phyloP scores from a whole-genome alignment of 805 yeast species.

The Yarrowia hollandica region DNA sequence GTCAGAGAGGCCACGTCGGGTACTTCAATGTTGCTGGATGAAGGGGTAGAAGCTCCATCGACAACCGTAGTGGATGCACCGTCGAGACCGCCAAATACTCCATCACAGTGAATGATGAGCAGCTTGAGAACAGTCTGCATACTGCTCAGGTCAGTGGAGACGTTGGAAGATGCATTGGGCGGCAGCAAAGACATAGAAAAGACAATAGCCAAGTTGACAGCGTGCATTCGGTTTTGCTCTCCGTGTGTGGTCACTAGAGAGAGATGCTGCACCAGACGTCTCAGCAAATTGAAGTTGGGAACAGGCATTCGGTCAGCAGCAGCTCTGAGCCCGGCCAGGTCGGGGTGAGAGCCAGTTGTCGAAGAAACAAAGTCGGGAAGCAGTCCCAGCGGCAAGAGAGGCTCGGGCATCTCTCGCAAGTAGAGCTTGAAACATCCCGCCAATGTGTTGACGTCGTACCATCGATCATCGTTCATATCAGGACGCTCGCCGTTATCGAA shows the following conservation, averaged over 20 bases:
- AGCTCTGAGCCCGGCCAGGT: slow-evolving; percentile 31
- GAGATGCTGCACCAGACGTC: slow-evolving; percentile 68
- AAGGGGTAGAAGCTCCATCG: neutral
- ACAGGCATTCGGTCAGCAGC: slow-evolving; percentile 53
- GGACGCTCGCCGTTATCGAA: slow-evolving; percentile 53
- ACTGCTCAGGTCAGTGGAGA: slow-evolving; percentile 54
- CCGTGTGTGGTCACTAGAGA: slow-evolving; percentile 65
- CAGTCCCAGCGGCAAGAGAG: slow-evolving; percentile 67
- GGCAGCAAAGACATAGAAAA: slow-evolving; percentile 65
- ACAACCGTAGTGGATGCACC: neutral
- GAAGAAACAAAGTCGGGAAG: slow-evolving; percentile 54
- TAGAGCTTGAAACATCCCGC: slow-evolving; percentile 86
- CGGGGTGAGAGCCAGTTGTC: slow-evolving; percentile 33
- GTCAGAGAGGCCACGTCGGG: slow-evolving; percentile 8
- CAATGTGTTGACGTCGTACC: slow-evolving; percentile 80
- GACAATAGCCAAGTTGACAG: slow-evolving; percentile 87
- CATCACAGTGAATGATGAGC: slow-evolving; percentile 45
- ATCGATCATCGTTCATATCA: slow-evolving; percentile 53
- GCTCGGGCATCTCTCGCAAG: slow-evolving; percentile 83
- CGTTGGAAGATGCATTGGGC: slow-evolving; percentile 36
- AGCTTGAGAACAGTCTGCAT: slow-evolving; percentile 54
- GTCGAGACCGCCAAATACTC: slow-evolving; percentile 35
- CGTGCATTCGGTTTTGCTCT: slow-evolving; percentile 77
- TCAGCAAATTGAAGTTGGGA: slow-evolving; percentile 66
- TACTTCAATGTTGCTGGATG: neutral